phyloP scores from a whole-genome alignment of 306 rosid genomes.

The Sesbania bispinosa region DNA sequence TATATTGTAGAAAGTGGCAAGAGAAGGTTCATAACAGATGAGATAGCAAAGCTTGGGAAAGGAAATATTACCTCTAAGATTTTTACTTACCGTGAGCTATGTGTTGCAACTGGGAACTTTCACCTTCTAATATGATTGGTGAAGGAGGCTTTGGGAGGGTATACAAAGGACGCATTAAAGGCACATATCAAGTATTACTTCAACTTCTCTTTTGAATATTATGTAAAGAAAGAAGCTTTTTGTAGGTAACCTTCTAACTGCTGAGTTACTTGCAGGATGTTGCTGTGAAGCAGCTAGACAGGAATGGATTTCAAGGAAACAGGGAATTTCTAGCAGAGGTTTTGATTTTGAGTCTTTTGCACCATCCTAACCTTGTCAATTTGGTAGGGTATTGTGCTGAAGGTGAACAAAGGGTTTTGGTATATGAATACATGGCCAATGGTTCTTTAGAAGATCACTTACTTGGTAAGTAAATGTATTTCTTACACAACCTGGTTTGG shows the following conservation, averaged over 20 bases:
- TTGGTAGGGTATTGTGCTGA: constrained; percentile 92
- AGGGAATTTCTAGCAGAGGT: constrained; percentile 92
- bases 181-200: constrained; percentile 50
- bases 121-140: constrained; percentile 55
- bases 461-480: constrained; percentile 50
- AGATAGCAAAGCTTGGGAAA: constrained; percentile 62
- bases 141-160: constrained; percentile 98
- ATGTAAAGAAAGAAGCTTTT: not conserved
- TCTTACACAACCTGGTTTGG: not conserved
- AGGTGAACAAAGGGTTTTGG: constrained; percentile 85
- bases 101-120: constrained; percentile 73
- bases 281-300: constrained; percentile 92
- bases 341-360: constrained; percentile 83
- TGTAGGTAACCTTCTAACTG: not conserved
- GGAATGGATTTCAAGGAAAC: constrained; percentile 97
- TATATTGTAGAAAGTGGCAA: constrained; percentile 26
- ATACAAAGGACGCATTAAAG: constrained; percentile 54
- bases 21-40: constrained; percentile 31
- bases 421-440: constrained; percentile 70
- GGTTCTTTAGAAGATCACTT: constrained; percentile 90
- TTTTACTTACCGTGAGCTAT: constrained; percentile 55
- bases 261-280: constrained; percentile 43
- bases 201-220: not conserved
- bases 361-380: constrained; percentile 80
- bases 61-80: constrained; percentile 55